Conservation (phyloP, 108 stramenopile species). For the Fragilaria crotonensis region DNA sequence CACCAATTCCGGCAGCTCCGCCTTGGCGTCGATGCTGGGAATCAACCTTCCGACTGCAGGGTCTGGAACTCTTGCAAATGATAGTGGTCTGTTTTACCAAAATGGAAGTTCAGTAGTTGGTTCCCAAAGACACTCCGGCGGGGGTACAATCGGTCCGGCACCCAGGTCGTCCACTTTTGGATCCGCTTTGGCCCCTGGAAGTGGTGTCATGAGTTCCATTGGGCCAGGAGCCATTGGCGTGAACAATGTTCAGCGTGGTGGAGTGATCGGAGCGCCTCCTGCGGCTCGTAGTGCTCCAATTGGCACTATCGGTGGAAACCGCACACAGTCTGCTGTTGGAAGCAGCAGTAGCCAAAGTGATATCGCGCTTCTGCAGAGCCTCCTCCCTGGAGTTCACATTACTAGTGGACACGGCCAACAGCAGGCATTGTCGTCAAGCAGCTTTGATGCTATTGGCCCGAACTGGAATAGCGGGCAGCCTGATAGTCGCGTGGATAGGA, state of each 20-base stretch:
- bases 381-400: constrained; percentile 75
- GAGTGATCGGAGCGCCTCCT: constrained; percentile 8
- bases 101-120: constrained; percentile 1
- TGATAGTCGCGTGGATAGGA: too few species aligned
- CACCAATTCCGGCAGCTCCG: constrained; percentile 52
- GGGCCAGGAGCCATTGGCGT: constrained; percentile 1
- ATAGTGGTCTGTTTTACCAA: constrained; percentile 12
- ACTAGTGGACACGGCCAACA: constrained; percentile 34
- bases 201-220: too few species aligned
- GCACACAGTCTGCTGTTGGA: constrained; percentile 1
- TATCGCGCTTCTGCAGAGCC: constrained; percentile 78
- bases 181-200: constrained; percentile 1
- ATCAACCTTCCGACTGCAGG: constrained; percentile 72
- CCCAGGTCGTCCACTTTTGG: neutral
- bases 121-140: constrained; percentile 51
- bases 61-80: constrained; percentile 34
- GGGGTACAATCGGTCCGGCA: constrained; percentile 47
- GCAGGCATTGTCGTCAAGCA: neutral
- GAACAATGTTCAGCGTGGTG: neutral
- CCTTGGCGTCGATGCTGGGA: constrained; percentile 79
- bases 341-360: constrained; percentile 49
- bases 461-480: neutral
- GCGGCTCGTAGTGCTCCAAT: constrained; percentile 1
- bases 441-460: neutral
- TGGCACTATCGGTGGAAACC: neutral